Conservation (phyloP, 345 rosid genomes). For the Bruguiera sexangula region DNA sequence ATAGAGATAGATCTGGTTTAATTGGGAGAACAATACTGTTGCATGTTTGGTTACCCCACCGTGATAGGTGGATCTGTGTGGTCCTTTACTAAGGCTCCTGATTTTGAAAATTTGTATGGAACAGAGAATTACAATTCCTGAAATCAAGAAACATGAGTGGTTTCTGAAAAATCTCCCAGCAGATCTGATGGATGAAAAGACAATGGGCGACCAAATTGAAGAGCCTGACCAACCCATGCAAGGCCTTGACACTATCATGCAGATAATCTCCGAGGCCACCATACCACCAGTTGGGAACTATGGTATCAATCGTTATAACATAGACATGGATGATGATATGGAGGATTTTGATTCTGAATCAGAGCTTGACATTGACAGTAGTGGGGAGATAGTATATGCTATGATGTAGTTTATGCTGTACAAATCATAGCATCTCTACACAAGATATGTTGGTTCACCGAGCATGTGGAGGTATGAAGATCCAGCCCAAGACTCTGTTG, state of each 20-base stretch:
- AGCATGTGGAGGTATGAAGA: not conserved
- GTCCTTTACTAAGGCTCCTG: not conserved
- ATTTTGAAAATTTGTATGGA: constrained; percentile 3
- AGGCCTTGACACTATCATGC: constrained; percentile 28
- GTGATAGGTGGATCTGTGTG: not conserved
- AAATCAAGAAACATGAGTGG: constrained; percentile 33
- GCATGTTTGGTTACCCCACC: not conserved
- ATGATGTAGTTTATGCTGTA: not conserved
- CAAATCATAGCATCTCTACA: constrained; percentile 2
- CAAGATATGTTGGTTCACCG: not conserved
- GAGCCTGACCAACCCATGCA: constrained; percentile 35
- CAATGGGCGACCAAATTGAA: constrained; percentile 28
- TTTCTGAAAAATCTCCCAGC: constrained; percentile 27
- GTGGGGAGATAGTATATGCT: constrained; percentile 33
- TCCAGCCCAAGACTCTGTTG: not conserved
- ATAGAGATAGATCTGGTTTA: not conserved
- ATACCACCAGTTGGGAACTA: constrained; percentile 22
- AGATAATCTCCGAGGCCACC: constrained; percentile 33
- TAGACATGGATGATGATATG: constrained; percentile 35
- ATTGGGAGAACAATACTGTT: no score
- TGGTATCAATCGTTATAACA: constrained; percentile 13
- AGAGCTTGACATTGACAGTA: constrained; percentile 33
- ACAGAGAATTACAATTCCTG: constrained; percentile 28
- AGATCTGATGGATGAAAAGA: constrained; percentile 31
- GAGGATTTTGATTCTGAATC: constrained; percentile 32